These are phyloP conservation scores for Thuja plicata DNA, from an alignment of 83 land plant genomes.

Conservation along the genomic window DNA sequence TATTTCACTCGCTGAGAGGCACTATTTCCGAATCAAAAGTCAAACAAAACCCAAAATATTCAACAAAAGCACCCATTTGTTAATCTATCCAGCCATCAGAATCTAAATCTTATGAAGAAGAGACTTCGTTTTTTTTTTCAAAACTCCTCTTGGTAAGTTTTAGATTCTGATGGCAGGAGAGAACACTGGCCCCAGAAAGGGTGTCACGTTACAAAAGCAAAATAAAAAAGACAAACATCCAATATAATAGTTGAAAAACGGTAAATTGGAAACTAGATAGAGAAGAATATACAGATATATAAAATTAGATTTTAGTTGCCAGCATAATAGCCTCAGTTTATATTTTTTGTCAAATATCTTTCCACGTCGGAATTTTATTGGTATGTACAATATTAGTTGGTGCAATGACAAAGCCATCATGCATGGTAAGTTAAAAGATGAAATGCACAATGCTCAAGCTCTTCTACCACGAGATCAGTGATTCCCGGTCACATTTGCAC, in stretches of 20 bases:
- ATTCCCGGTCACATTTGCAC: conserved; percentile 9
- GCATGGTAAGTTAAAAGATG: neutral
- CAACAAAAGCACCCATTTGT: too few species aligned
- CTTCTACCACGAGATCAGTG: neutral
- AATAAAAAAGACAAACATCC: neutral
- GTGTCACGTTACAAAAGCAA: neutral
- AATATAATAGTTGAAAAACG: neutral
- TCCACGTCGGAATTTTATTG: neutral
- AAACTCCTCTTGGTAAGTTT: too few species aligned
- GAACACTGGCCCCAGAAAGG: neutral
- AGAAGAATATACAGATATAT: neutral
- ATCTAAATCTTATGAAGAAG: too few species aligned
- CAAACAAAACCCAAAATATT: too few species aligned
- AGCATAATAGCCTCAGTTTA: neutral
- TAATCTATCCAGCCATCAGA: too few species aligned
- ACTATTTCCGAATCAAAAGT: too few species aligned
- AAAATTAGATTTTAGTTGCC: neutral
- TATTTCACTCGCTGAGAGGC: too few species aligned
- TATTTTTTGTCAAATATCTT: neutral
- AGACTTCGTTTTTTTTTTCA: too few species aligned
- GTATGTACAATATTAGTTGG: neutral
- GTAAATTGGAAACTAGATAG: neutral
- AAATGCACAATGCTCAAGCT: neutral
- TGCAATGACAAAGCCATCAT: neutral
- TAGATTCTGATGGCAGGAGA: too few species aligned